phyloP scores from a whole-genome alignment of 495 filamentous ascomycete genomes.

The Penicillium coffeae region DNA sequence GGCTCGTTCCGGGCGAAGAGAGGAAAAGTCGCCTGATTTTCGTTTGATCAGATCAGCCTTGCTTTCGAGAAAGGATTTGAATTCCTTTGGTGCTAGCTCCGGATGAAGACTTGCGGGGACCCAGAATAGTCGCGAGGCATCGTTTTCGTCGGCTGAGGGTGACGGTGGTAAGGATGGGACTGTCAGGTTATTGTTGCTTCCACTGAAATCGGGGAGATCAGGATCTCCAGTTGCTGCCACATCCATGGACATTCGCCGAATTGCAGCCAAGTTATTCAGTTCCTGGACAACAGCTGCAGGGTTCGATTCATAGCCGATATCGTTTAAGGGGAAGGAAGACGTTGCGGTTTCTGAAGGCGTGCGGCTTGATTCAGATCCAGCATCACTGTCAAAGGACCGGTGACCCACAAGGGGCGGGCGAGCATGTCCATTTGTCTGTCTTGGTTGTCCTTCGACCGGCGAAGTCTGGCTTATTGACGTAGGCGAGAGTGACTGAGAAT shows the following conservation, averaged over 20 bases:
- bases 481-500: constrained; percentile 42
- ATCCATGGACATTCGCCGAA: constrained; percentile 98
- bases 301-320: constrained; percentile 88
- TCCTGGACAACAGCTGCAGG: constrained; percentile 92
- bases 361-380: constrained; percentile 55
- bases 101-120: constrained; percentile 93
- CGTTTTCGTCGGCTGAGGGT: constrained; percentile 72
- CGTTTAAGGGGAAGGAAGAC: constrained; percentile 77
- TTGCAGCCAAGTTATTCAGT: constrained; percentile 88
- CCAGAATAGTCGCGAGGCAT: constrained; percentile 88
- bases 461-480: constrained; percentile 27
- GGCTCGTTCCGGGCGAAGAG: constrained; percentile 57
- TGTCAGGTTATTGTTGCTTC: constrained; percentile 32
- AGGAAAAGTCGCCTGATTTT: constrained; percentile 67
- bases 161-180: constrained; percentile 73
- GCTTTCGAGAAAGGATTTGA: constrained; percentile 93
- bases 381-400: constrained; percentile 47
- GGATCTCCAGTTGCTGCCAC: constrained; percentile 87
- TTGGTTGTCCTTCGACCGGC: constrained; percentile 19
- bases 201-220: constrained; percentile 81
- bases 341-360: constrained; percentile 64
- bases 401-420: constrained; percentile 34
- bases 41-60: constrained; percentile 84
- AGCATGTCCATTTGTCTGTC: constrained; percentile 40
- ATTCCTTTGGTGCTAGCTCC: constrained; percentile 92